A percentile compares a stretch with the other conserved stretches of the same genome.
Evolutionary conservation across 1,139 yeast species (phyloP).

Genomic region (Candida tetrigidarum): DNA sequence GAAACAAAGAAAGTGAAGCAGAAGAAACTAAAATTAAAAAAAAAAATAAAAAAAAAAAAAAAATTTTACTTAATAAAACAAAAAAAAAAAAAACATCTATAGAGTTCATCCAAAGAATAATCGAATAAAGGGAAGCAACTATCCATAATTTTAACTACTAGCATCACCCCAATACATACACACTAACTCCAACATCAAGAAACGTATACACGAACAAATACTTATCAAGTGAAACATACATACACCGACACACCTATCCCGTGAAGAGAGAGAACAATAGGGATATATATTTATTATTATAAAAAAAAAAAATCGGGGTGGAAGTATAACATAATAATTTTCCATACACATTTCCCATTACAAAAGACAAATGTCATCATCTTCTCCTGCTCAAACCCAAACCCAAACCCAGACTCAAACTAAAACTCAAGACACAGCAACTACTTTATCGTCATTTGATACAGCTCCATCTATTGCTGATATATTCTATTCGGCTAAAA

Average conservation of each 20-base stretch:
- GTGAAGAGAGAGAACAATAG: not conserved
- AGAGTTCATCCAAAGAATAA: no score
- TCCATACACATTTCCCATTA: conserved; percentile 1
- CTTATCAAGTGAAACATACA: no score
- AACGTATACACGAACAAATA: no score
- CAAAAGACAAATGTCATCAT: conserved; percentile 3
- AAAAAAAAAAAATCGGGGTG: not conserved
- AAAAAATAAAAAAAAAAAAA: no score
- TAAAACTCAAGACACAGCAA: not conserved
- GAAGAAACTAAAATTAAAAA: no score
- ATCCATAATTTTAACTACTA: no score
- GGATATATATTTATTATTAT: no score
- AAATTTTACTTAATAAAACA: not conserved
- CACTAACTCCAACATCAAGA: no score
- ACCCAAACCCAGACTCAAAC: not conserved
- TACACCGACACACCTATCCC: no score
- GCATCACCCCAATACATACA: no score
- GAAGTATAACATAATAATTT: conserved; percentile 2
- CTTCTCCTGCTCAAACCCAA: conserved; percentile 1
- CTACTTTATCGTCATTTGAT: conserved; percentile 10
- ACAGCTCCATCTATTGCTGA: conserved; percentile 44
- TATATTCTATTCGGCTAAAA: conserved; percentile 48
- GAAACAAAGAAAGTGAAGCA: not conserved
- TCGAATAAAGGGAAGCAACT: no score
- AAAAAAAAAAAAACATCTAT: no score